These are phyloP conservation scores for Aquanectria penicillioides DNA, from an alignment of 2,329 filamentous ascomycete species.

Conservation along the genomic window DNA sequence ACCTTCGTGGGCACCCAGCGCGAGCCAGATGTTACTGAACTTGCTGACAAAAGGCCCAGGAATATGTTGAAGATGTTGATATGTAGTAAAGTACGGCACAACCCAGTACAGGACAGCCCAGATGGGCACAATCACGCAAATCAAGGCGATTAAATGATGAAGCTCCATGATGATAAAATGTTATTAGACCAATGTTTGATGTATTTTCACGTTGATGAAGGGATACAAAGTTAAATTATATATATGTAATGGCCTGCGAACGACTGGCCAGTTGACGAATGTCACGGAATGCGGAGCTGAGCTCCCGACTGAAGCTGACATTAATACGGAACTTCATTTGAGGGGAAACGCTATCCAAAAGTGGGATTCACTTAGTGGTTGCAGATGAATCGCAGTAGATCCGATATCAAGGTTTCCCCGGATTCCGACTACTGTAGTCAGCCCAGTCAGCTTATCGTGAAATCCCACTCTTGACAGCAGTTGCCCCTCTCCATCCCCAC, in stretches of 20 bases:
- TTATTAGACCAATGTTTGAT: background rate
- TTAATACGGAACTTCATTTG: background rate
- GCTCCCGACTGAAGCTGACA: background rate
- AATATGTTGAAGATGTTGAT: conserved; percentile 16
- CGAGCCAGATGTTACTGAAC: conserved; percentile 26
- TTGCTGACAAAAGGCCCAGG: conserved; percentile 19
- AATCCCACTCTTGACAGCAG: too few species aligned
- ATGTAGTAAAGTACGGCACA: conserved; percentile 26
- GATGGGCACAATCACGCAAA: background rate
- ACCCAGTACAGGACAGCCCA: conserved; percentile 23
- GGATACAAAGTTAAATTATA: too few species aligned
- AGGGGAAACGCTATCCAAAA: background rate
- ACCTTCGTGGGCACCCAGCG: conserved; percentile 1
- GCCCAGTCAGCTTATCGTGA: too few species aligned
- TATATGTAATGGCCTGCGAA: too few species aligned
- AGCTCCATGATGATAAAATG: conserved; percentile 3
- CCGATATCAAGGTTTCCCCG: background rate
- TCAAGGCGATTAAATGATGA: background rate
- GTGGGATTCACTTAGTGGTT: background rate
- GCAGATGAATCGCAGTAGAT: background rate
- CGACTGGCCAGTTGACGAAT: too few species aligned
- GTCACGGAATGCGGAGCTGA: background rate
- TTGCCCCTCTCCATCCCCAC: too few species aligned
- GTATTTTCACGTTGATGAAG: background rate
- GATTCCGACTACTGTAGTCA: too few species aligned